Evolutionary conservation across 2,329 filamentous ascomycete species (phyloP), one percentile per base, ranked within the genome.

Genomic region (Penicillium sp.): DNA sequence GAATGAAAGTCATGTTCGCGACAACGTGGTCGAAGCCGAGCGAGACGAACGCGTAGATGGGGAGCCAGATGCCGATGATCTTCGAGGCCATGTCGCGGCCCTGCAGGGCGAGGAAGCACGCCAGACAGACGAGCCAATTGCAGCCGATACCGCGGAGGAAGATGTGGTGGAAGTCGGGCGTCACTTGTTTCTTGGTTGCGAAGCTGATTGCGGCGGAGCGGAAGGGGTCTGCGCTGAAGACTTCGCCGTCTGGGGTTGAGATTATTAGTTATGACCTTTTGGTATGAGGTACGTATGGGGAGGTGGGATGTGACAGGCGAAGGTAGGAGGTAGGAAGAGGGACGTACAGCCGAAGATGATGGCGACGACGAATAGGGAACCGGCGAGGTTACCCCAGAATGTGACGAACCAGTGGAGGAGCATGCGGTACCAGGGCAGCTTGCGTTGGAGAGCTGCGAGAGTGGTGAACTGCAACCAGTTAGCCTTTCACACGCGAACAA

Each of bases 121-220:
- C 83, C 29, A 86, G 73, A 61, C 83, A 85, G 3, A 87, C 84
- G 0, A 88, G 79, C 84, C 84, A 87, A 72, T 86, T 86, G 66
- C 81, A 83, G 5, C 84, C 82, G 49, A 87, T 85, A 1, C 74
- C 85, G 47, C 82, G 78, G 0, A 86, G 71, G 67, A 87, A 85
- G 55, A 87, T 83, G 60, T 82, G 78, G 54, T 84, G 81, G 75
- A 83, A 84, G 3, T 76, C 66, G 0, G 84, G 84, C 0, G 72
- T 76, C 9, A 85, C 71, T 63, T 80, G 81, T 65, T 86, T 87
- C 19, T 78, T 76, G 9, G 76, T 82, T 0, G 81, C 80, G 55
- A 83, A 83, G 1, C 74, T 70, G 23, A 83, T 75, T 2, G 79
- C 81, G 55, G 82, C 74, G 0, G 76, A 73, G 54, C 73, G 76